Base-by-base conservation (phyloP, 176 grass and related monocot species). In the Bolboschoenus planiculmis region DNA sequence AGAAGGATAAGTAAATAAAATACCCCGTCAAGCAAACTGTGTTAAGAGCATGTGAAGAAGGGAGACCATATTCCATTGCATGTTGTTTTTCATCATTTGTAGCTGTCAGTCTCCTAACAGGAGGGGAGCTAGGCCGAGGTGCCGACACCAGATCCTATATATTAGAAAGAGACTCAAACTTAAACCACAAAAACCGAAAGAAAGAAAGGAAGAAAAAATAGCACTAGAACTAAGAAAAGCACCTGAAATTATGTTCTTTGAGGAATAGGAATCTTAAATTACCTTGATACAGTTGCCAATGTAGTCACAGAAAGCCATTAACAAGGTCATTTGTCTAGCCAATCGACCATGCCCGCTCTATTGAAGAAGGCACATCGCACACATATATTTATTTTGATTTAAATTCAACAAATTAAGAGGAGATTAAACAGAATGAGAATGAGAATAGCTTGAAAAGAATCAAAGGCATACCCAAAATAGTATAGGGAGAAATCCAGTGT, bases 251-350 rank as follows among this genome's bases (percentile, higher is more conserved):
- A 54, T 44, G 1, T 66, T 48, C 71, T 26, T 44, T 2, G 31
- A 65, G 39, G 36, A 57, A 10, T 67, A 2, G 39, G 36, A 57
- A 10, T 67, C 3, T 54, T 35, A 48, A 35, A 40, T 26, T 65
- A 99, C 96, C 96, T 99, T 99, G 3, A 99, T 82, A 34, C 83
- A 55, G n/a, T 93, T 99, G 65, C 96, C 96, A 10, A 95, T 64
- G 86, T 95, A 99, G 87, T 93, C 96, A 21, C 91, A 95, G 86
- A 99, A 99, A 56, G 96, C 96, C 87, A 99, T 83, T 53, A 99
- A 84, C 29, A 99, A 84, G 55, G 92, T 99, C 96, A 95, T 99
- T 68, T 99, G 96, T 82, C 96, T 93, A 11, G 96, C 96, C 88
- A 99, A 66, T 83, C 84, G 92, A 86, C 76, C 59, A 15, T 99